Evolutionary conservation across 805 yeast genomes (phyloP).

Genomic region (Lipomyces spencermartinsiae): DNA sequence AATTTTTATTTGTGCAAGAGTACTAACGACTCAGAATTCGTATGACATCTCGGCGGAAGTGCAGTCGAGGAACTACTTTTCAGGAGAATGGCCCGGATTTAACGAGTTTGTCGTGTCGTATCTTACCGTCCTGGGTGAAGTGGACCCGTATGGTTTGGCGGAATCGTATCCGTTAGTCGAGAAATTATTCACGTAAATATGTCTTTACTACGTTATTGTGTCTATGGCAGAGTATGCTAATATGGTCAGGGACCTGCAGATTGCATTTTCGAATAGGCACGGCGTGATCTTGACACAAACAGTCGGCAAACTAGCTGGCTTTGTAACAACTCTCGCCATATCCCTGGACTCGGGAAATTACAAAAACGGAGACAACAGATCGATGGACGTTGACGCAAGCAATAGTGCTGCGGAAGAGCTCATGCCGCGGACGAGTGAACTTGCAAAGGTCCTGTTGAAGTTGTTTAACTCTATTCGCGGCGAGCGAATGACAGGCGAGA

Average conservation of each 20-base stretch:
- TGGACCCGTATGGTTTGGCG: constrained; percentile 59
- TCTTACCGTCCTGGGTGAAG: constrained; percentile 54
- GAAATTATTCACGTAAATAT: constrained; percentile 48
- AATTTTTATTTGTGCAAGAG: background rate
- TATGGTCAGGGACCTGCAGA: constrained; percentile 47
- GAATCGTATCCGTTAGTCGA: constrained; percentile 61
- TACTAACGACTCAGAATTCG: constrained; percentile 22
- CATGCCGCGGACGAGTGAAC: constrained; percentile 47
- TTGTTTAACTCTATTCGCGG: constrained; percentile 67
- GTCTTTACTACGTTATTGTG: constrained; percentile 6
- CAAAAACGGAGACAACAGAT: constrained; percentile 7
- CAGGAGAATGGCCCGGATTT: constrained; percentile 54
- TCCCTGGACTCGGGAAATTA: constrained; percentile 24
- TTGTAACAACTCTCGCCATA: constrained; percentile 22
- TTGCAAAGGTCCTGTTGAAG: constrained; percentile 61
- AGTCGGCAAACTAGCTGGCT: constrained; percentile 19
- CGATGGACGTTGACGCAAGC: constrained; percentile 22
- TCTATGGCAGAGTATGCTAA: constrained; percentile 48
- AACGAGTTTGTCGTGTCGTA: constrained; percentile 54
- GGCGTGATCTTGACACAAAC: constrained; percentile 41
- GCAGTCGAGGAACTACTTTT: constrained; percentile 44
- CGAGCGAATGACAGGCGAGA: constrained; percentile 45
- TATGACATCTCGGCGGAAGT: constrained; percentile 40
- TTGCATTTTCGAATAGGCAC: constrained; percentile 45
- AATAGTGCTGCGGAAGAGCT: constrained; percentile 31